A percentile compares a stretch with the other conserved stretches of the same genome.
phyloP scores from a whole-genome alignment of 768 basidiomycete species.

The Suillus fuscotomentosus region DNA sequence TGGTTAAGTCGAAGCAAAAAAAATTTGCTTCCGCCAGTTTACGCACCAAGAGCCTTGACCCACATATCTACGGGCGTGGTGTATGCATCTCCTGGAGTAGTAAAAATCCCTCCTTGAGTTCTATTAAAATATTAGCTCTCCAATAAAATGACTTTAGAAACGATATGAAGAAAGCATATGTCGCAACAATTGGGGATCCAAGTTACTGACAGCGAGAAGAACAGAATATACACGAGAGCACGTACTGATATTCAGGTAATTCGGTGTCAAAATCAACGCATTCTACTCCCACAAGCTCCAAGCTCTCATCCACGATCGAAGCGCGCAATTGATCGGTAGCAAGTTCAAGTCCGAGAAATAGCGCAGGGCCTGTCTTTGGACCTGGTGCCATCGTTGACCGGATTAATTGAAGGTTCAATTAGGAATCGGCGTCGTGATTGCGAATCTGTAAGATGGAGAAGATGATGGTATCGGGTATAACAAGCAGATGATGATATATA shows the following conservation, averaged over 20 bases:
- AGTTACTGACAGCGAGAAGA: slow-evolving; percentile 1
- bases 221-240: slow-evolving; percentile 17
- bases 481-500: slow-evolving; percentile 8
- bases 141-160: slow-evolving; percentile 6
- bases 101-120: slow-evolving; percentile 85
- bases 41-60: slow-evolving; percentile 81
- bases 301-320: slow-evolving; percentile 77
- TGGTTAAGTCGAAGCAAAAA: slow-evolving; percentile 38
- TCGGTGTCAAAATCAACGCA: slow-evolving; percentile 82
- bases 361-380: slow-evolving; percentile 42
- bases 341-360: slow-evolving; percentile 86
- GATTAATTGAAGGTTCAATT: slow-evolving; percentile 3
- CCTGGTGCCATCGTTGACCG: slow-evolving; percentile 29
- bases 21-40: slow-evolving; percentile 59
- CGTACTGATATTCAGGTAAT: slow-evolving; percentile 78
- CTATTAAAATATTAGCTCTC: slow-evolving; percentile 38
- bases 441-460: slow-evolving; percentile 14
- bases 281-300: slow-evolving; percentile 82
- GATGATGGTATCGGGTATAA: slow-evolving; percentile 32
- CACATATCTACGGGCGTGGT: slow-evolving; percentile 91
- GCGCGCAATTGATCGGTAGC: slow-evolving; percentile 83
- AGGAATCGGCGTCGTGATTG: slow-evolving; percentile 9
- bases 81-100: slow-evolving; percentile 81
- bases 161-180: slow-evolving; percentile 9
- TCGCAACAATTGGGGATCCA: neutral